Evolutionary conservation across 2,329 filamentous ascomycete genomes (phyloP).

Genomic region (Colletotrichum sp.): DNA sequence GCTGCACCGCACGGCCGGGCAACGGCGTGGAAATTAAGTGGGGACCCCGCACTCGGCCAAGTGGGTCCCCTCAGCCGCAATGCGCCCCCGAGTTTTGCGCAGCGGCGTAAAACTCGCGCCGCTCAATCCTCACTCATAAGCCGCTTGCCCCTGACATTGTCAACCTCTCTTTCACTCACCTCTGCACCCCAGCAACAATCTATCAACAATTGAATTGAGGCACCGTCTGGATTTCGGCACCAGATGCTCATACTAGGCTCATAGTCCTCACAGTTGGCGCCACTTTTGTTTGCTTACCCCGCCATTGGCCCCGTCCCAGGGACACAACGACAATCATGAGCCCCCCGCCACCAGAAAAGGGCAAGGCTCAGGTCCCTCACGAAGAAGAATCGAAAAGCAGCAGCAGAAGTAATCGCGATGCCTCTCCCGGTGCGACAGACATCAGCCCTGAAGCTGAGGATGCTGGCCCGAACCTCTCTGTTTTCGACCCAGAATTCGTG

Average conservation of each 20-base stretch:
- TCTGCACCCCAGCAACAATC: not conserved
- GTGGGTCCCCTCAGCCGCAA: not conserved
- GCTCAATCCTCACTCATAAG: not conserved
- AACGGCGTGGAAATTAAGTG: not conserved
- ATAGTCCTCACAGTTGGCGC: not conserved
- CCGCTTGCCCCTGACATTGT: not conserved
- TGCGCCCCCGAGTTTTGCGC: slow-evolving; percentile 10
- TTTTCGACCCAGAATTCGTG: not conserved
- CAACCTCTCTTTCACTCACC: not conserved
- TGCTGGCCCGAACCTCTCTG: not conserved
- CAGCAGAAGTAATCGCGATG: not conserved
- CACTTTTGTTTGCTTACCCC: not conserved
- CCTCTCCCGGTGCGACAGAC: not conserved
- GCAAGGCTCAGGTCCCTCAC: not conserved
- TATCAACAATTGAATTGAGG: not conserved
- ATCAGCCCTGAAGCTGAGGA: not conserved
- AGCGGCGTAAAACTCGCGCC: slow-evolving; percentile 6
- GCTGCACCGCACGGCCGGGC: not conserved
- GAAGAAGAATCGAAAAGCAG: not conserved
- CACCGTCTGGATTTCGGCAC: not conserved
- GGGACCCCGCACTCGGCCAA: not conserved
- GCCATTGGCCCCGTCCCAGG: not conserved
- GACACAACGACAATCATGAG: not conserved
- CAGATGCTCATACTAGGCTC: not conserved
- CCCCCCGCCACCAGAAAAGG: not conserved